Base-by-base conservation (phyloP, 805 yeast species). In the Candida hungchunana region DNA sequence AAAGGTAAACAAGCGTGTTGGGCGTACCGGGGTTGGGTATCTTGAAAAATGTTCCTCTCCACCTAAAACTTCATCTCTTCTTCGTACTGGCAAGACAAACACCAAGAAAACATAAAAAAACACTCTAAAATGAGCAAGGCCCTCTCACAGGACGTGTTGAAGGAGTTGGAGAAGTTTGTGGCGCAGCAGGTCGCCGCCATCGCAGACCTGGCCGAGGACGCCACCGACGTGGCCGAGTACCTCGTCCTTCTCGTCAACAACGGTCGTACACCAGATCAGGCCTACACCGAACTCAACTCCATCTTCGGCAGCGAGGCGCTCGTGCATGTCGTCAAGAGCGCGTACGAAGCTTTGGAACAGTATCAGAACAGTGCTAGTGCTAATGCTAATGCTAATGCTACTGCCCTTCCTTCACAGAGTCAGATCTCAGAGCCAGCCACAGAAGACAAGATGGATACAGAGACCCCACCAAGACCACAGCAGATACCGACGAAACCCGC, bases 171-270 rank as follows among this genome's bases (percentile, higher is more conserved):
- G 48, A 56, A 58, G 16, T 63, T 60, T 26, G 64, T 74, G 7
- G 63, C 70, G 13, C 56, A 58, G 32, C 67, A 64, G 48, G 56
- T 72, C 21, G 51, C 51, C 14, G 60, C 62, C 29, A 42, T 71
- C 18, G 59, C 58, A 6, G 67, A 66, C 40, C 60, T 72, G 42
- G 60, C 60, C 9, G 79, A 74, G 37, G 80, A 75, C 48, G 67
- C 71, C 18, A 66, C 62, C 29, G 81, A 79, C 47, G 78, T 80
- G 27, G 84, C 93, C 11, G 93, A 83, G 57, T 83, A 74, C 51
- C 76, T 83, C 38, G 70, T 78, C n/a, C 71, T 82, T 29, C 64
- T 83, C 56, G 79, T 83, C 42, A 78, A 80, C 11, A 81, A 80
- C 46, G 78, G 80, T 48, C 77, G 80, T 50, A 62, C 76, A 6